Base-by-base conservation (phyloP, 345 rosid genomes). In the Aethionema arabicum region DNA sequence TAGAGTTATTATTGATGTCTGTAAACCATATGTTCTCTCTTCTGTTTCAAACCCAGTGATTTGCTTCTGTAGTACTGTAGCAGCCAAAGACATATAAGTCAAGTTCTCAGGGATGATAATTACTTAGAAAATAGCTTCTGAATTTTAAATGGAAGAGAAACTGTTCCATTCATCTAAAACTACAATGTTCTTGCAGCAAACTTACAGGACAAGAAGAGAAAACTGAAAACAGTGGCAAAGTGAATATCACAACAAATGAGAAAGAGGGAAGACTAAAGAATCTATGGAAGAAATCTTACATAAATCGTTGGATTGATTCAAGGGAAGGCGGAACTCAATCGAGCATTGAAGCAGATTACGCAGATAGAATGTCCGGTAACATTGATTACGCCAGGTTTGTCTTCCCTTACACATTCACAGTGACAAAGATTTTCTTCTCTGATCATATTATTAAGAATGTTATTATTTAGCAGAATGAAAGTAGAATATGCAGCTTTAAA, bases 401-500 rank as follows among this genome's bases (percentile, higher is more conserved):
- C 32, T 11, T 52, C 11, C 11, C 44, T 21, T 21, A 21, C 27
- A 42, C 41, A 1, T 45, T 27, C 32, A 9, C 27, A 46, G 3
- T 47, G 56, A 60, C 53, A 59, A 12, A 31, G 1, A 21, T 9
- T 70, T 56, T 16, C 0, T 3, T 10, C 32, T 52, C 3, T 44
- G 41, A 37, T 36, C 40, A 32, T 54, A 52, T 10, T 43, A n/a
- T 37, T 32, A 9, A 38, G 14, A 12, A 40, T 57, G 31, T 38
- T 59, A 51, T 53, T 76, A 27, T 48, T 50, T 68, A 47, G 43
- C 70, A 95, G 96, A 72, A 75, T 86, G 93, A 90, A 78, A 82
- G 85, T 95, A 43, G 98, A 95, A 76, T 86, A 80, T 66, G 96
- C 93, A 46, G 80, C 96, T 51, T 75, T 95, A n/a, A 88, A 74